phyloP scores from a whole-genome alignment of 2,329 filamentous ascomycete genomes.

The Neonectria coccinea region DNA sequence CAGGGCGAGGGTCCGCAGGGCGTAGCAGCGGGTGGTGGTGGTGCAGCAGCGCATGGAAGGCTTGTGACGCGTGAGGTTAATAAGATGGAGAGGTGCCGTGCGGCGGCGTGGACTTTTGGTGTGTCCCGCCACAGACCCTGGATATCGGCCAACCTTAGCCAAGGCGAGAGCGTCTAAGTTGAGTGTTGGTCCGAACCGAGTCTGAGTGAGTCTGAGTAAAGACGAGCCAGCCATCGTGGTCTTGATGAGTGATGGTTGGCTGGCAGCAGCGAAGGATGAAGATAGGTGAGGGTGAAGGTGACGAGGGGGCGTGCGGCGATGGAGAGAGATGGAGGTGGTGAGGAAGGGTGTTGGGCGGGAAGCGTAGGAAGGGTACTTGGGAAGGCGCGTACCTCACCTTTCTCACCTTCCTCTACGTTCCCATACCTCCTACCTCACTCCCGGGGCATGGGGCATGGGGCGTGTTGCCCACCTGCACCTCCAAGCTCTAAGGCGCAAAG shows the following conservation, averaged over 20 bases:
- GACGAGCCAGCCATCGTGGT: background rate
- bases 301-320: background rate
- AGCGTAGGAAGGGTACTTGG: conserved; percentile 1
- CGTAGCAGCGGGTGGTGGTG: background rate
- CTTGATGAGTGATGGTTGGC: background rate
- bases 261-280: background rate
- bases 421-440: background rate
- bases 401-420: no score
- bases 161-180: background rate
- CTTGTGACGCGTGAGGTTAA: background rate
- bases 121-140: background rate
- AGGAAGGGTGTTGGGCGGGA: no score
- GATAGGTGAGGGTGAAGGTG: background rate
- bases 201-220: background rate
- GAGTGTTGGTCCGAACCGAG: background rate
- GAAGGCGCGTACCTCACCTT: background rate
- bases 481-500: background rate
- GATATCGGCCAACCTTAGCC: background rate
- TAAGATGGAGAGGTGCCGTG: background rate
- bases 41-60: background rate
- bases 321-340: background rate
- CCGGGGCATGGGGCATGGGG: background rate
- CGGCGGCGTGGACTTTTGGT: background rate
- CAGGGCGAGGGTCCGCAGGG: conserved; percentile 3
- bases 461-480: conserved; percentile 1